Conservation (phyloP, 768 basidiomycete species). For the Rhodocollybia butyracea region DNA sequence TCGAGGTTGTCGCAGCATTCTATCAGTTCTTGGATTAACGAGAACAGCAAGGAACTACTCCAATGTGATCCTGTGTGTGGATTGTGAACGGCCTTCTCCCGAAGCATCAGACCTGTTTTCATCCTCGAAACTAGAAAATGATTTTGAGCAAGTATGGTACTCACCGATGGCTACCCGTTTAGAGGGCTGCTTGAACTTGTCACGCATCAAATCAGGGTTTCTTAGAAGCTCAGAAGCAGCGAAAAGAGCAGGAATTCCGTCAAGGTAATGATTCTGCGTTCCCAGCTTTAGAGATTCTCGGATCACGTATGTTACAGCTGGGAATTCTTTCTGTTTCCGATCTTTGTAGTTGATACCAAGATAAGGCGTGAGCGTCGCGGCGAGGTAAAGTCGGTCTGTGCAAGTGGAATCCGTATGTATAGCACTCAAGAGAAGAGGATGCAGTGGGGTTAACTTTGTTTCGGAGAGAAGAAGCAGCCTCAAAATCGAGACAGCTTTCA, state of each 20-base stretch:
- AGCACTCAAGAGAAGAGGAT: conserved; percentile 43
- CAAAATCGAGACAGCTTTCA: conserved; percentile 61
- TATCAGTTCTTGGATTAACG: conserved; percentile 68
- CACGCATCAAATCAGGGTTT: conserved; percentile 29
- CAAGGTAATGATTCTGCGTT: conserved; percentile 69
- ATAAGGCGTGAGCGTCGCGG: conserved; percentile 74
- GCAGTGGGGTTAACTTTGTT: conserved; percentile 37
- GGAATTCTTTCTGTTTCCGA: conserved; percentile 57
- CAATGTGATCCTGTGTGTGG: conserved; percentile 59
- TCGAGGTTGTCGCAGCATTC: conserved; percentile 42
- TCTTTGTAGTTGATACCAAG: conserved; percentile 54
- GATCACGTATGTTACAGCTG: conserved; percentile 66
- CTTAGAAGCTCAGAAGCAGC: conserved; percentile 45
- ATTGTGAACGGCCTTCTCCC: conserved; percentile 67
- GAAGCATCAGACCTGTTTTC: conserved; percentile 58
- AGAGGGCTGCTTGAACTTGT: conserved; percentile 34
- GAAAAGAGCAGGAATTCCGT: conserved; percentile 71
- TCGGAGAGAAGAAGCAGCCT: conserved; percentile 38
- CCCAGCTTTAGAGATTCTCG: conserved; percentile 86
- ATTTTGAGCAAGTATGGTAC: conserved; percentile 14
- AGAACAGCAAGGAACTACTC: conserved; percentile 71
- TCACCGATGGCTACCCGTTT: conserved; percentile 60
- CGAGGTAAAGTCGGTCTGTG: conserved; percentile 70
- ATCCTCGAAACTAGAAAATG: neutral
- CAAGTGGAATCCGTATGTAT: conserved; percentile 35